phyloP scores from a whole-genome alignment of 495 filamentous ascomycete genomes.

The Penicillium lagena region DNA sequence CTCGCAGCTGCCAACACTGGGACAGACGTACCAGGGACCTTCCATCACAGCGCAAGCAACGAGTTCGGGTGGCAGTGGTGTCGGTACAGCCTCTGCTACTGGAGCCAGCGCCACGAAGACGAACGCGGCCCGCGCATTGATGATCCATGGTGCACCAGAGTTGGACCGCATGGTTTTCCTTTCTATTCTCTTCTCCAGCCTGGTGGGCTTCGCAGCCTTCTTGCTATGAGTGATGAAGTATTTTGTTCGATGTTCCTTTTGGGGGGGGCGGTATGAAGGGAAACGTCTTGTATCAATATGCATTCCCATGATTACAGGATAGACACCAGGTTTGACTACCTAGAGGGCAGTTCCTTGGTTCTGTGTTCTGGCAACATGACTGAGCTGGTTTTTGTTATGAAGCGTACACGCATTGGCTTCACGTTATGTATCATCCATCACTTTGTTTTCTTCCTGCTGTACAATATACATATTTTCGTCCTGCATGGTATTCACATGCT shows the following conservation, averaged over 20 bases:
- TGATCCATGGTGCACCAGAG: background rate
- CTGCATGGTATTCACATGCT: no score
- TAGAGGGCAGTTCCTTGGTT: no score
- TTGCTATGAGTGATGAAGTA: slow-evolving; percentile 11
- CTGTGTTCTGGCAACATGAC: no score
- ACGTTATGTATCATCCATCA: background rate
- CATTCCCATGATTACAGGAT: slow-evolving; percentile 9
- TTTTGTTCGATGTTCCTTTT: no score
- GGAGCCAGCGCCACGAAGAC: background rate
- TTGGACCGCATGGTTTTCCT: slow-evolving; percentile 15
- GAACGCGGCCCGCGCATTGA: no score
- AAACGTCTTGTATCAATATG: slow-evolving; percentile 16
- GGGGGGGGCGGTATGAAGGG: background rate
- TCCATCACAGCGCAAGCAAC: background rate
- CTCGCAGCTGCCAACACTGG: slow-evolving; percentile 62
- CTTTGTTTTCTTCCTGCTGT: background rate
- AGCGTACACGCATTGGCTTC: slow-evolving; percentile 3
- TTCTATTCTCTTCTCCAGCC: slow-evolving; percentile 15
- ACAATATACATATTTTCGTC: no score
- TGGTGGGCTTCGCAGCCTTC: slow-evolving; percentile 15
- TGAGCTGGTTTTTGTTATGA: background rate
- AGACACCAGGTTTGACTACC: slow-evolving; percentile 3
- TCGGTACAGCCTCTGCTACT: slow-evolving; percentile 6
- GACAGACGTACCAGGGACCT: slow-evolving; percentile 24
- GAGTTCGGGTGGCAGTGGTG: slow-evolving; percentile 8